Conservation (phyloP, 2,329 filamentous ascomycete genomes). For the Chaetomium strumarium region DNA sequence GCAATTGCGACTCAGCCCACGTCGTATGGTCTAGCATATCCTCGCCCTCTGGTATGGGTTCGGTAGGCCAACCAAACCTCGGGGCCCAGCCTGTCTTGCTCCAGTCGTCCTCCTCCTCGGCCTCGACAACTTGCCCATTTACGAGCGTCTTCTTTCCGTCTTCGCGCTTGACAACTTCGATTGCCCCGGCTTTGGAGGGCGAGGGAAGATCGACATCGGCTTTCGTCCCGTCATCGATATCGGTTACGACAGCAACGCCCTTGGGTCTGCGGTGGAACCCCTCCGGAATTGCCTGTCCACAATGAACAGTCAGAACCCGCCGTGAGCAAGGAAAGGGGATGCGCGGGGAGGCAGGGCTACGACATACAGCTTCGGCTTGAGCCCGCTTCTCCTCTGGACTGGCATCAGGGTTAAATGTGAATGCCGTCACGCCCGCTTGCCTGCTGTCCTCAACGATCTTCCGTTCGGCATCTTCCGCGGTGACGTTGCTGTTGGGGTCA, state of each 20-base stretch:
- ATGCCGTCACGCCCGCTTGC: conserved; percentile 73
- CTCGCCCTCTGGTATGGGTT: conserved; percentile 52
- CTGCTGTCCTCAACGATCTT: conserved; percentile 71
- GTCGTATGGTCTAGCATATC: conserved; percentile 83
- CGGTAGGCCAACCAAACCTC: conserved; percentile 66
- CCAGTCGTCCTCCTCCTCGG: conserved; percentile 49
- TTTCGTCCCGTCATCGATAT: conserved; percentile 65
- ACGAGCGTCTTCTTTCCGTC: conserved; percentile 42
- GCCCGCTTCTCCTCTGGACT: conserved; percentile 76
- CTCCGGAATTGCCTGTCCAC: conserved; percentile 53
- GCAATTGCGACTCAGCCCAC: conserved; percentile 73
- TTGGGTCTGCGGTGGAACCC: conserved; percentile 58
- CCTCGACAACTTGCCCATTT: conserved; percentile 49
- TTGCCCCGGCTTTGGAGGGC: conserved; percentile 62
- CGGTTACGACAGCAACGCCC: conserved; percentile 67
- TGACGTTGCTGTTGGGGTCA: conserved; percentile 62
- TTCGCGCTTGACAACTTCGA: conserved; percentile 48
- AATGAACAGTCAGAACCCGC: conserved; percentile 3
- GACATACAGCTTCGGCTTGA: conserved; percentile 67
- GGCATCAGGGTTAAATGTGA: conserved; percentile 82
- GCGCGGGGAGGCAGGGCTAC: background rate
- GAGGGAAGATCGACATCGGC: conserved; percentile 73
- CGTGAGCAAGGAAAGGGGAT: background rate
- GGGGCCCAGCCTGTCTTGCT: conserved; percentile 80
- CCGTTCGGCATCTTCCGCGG: conserved; percentile 65